Evolutionary conservation across 1,139 yeast genomes (phyloP).

Genomic region (Yamadazyma taylorii): DNA sequence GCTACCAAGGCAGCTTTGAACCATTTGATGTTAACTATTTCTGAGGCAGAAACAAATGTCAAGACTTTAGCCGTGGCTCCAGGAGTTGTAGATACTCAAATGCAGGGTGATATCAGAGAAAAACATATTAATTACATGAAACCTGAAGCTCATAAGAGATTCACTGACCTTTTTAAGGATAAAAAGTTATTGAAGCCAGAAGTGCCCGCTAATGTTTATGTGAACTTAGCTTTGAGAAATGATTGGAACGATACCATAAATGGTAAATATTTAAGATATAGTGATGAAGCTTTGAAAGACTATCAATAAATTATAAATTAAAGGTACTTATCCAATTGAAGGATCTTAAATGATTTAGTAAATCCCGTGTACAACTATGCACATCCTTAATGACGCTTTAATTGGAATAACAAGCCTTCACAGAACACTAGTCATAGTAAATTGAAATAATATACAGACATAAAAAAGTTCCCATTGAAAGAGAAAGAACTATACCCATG

Average conservation of each 20-base stretch:
- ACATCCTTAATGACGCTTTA: too few relatives aligned
- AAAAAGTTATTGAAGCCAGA: slow-evolving; percentile 61
- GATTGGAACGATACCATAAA: slow-evolving; percentile 48
- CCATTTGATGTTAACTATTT: slow-evolving; percentile 65
- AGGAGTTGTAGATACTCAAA: slow-evolving; percentile 86
- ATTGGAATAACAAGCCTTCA: too few relatives aligned
- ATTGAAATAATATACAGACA: too few relatives aligned
- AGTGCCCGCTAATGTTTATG: slow-evolving; percentile 69
- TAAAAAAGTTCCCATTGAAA: too few relatives aligned
- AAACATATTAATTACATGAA: slow-evolving; percentile 57
- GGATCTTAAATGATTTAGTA: too few relatives aligned
- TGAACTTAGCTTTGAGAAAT: slow-evolving; percentile 61
- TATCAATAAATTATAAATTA: neutral
- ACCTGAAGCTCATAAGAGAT: slow-evolving; percentile 53
- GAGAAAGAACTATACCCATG: too few relatives aligned
- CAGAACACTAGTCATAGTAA: too few relatives aligned
- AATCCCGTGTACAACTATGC: too few relatives aligned
- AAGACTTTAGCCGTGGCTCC: slow-evolving; percentile 78
- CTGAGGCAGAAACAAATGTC: slow-evolving; percentile 63
- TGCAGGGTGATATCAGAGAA: slow-evolving; percentile 79
- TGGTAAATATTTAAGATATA: slow-evolving; percentile 66
- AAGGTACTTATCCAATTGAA: too few relatives aligned
- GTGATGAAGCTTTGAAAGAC: slow-evolving; percentile 31
- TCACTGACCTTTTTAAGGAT: slow-evolving; percentile 56
- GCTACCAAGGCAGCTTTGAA: slow-evolving; percentile 88